Evolutionary conservation across 306 rosid genomes (phyloP).

Genomic region (Citrullus colocynthis): DNA sequence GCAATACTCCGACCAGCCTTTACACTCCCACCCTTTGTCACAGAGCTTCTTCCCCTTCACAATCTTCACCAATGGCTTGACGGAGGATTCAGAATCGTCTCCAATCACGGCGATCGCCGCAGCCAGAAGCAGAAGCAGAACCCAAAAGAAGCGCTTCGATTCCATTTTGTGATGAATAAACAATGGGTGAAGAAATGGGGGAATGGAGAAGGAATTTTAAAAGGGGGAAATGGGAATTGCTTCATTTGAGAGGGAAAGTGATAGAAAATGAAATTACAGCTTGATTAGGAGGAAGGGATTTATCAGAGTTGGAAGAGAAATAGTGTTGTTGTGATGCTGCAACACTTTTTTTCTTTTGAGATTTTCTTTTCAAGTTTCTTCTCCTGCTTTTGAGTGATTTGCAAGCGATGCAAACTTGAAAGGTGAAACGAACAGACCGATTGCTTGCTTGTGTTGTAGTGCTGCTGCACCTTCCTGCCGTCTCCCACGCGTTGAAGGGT

Average conservation of each 20-base stretch:
- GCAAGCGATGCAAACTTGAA: not conserved
- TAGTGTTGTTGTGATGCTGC: not conserved
- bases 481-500: not conserved
- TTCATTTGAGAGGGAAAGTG: constrained; percentile 34
- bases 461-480: not conserved
- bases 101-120: constrained; percentile 15
- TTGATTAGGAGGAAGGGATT: constrained; percentile 20
- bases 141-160: constrained; percentile 26
- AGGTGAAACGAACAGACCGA: not conserved
- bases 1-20: constrained; percentile 56
- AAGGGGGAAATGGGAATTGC: constrained; percentile 4
- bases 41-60: constrained; percentile 67
- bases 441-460: not conserved
- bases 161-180: constrained; percentile 17
- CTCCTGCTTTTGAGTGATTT: not conserved
- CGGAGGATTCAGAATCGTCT: constrained; percentile 5
- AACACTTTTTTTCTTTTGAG: not conserved
- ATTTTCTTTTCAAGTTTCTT: not conserved
- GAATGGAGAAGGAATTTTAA: constrained; percentile 10
- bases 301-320: constrained; percentile 9
- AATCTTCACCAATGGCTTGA: constrained; percentile 53
- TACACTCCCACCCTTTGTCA: constrained; percentile 83
- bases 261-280: constrained; percentile 55
- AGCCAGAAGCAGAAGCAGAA: constrained; percentile 21
- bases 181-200: not conserved